Evolutionary conservation across 2,329 filamentous ascomycete genomes (phyloP).

Genomic region (Fonsecaea pugnacius): DNA sequence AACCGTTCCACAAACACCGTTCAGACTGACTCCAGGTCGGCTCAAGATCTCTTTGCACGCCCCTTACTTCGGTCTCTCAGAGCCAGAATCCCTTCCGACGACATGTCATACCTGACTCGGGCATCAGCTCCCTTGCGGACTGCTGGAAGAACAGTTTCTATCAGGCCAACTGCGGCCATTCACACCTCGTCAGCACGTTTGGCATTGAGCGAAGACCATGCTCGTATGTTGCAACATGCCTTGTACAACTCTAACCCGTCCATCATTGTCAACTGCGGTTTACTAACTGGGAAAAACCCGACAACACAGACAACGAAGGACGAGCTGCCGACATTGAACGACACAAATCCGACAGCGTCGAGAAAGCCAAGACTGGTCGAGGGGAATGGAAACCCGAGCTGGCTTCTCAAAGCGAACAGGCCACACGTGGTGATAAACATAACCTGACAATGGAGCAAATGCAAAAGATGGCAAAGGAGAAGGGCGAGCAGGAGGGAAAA

Average conservation of each 20-base stretch:
- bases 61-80: neutral
- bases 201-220: constrained; percentile 31
- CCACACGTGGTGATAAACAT: constrained; percentile 26
- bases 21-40: constrained; percentile 1
- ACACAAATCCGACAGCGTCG: constrained; percentile 34
- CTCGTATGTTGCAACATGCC: constrained; percentile 15
- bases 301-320: constrained; percentile 27
- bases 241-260: too few species aligned
- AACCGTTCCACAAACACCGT: neutral
- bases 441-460: constrained; percentile 37
- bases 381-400: constrained; percentile 39
- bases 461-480: constrained; percentile 31
- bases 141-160: constrained; percentile 17
- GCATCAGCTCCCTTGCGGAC: constrained; percentile 23
- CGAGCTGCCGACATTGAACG: constrained; percentile 34
- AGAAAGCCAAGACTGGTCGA: constrained; percentile 34
- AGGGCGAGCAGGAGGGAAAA: constrained; percentile 17
- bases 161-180: constrained; percentile 26
- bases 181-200: constrained; percentile 30
- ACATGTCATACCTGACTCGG: constrained; percentile 31
- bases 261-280: neutral
- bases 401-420: constrained; percentile 34
- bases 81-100: constrained; percentile 4
- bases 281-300: constrained; percentile 8
- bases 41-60: neutral